Evolutionary conservation across 768 basidiomycete genomes (phyloP).

Genomic region (Pleurotus salmoneostramineus): DNA sequence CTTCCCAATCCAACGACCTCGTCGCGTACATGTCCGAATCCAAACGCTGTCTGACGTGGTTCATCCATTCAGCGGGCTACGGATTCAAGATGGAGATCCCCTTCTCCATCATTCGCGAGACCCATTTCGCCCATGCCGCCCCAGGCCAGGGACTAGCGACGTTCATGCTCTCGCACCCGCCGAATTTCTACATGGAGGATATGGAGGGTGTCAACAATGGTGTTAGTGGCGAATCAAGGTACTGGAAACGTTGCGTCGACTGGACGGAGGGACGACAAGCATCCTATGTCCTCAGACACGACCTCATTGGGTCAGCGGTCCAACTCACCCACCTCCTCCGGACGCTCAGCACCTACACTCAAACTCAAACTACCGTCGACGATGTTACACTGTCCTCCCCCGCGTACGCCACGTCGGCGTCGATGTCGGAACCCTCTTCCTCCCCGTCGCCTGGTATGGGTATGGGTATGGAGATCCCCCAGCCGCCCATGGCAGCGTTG

Average conservation of each 20-base stretch:
- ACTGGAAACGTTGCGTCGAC: conserved; percentile 66
- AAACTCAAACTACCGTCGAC: conserved; percentile 15
- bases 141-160: conserved; percentile 57
- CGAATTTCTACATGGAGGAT: conserved; percentile 65
- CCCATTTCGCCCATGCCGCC: conserved; percentile 50
- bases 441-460: not conserved
- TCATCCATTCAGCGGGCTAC: conserved; percentile 65
- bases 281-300: conserved; percentile 57
- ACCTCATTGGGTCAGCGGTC: conserved; percentile 58
- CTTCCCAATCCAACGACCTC: conserved; percentile 50
- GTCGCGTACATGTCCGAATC: conserved; percentile 72
- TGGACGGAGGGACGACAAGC: conserved; percentile 79
- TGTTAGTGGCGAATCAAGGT: conserved; percentile 48
- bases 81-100: conserved; percentile 87
- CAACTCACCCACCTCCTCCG: conserved; percentile 56
- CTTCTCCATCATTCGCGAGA: conserved; percentile 56
- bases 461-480: conserved; percentile 31
- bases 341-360: conserved; percentile 30
- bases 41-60: conserved; percentile 72
- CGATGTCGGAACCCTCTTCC: conserved; percentile 14
- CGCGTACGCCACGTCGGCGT: conserved; percentile 20
- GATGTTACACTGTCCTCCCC: conserved; percentile 34
- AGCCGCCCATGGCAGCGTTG: conserved; percentile 26
- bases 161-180: conserved; percentile 63
- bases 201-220: conserved; percentile 29